Evolutionary conservation across 495 filamentous ascomycete genomes (phyloP).

Genomic region (Beverwykella pulmonaria): DNA sequence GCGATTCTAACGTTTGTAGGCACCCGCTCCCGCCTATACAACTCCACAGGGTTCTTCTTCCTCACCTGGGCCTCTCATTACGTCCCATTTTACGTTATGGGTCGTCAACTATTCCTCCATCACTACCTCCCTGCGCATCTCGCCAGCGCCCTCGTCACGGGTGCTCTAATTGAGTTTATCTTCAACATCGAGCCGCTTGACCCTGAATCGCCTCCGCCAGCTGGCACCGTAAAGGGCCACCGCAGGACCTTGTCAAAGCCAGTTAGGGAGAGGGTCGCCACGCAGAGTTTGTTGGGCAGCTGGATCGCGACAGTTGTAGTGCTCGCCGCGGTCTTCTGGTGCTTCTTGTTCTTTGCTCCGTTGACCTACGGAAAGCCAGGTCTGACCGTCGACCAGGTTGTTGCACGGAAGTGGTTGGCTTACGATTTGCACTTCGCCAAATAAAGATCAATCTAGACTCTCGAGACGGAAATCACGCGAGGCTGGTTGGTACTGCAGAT

Average conservation of each 20-base stretch:
- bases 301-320: slow-evolving; percentile 80
- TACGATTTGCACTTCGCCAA: slow-evolving; percentile 99
- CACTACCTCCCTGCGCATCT: slow-evolving; percentile 87
- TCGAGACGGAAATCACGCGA: not conserved
- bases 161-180: slow-evolving; percentile 95
- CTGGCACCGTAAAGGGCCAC: slow-evolving; percentile 55
- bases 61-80: slow-evolving; percentile 79
- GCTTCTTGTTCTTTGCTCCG: slow-evolving; percentile 92
- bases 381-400: slow-evolving; percentile 77
- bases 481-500: no score
- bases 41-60: slow-evolving; percentile 98
- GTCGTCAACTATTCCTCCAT: slow-evolving; percentile 73
- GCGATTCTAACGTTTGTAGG: slow-evolving; percentile 52
- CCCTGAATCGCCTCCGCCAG: slow-evolving; percentile 48
- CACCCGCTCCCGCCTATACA: slow-evolving; percentile 90
- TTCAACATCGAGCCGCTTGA: slow-evolving; percentile 82
- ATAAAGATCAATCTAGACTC: slow-evolving; percentile 52
- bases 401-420: slow-evolving; percentile 88
- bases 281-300: slow-evolving; percentile 72
- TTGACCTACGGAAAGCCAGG: slow-evolving; percentile 95
- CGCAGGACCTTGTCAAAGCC: slow-evolving; percentile 62
- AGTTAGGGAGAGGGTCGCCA: slow-evolving; percentile 75
- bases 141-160: slow-evolving; percentile 87
- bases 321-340: slow-evolving; percentile 66
- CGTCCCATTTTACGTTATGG: slow-evolving; percentile 75